Conservation (phyloP, 2,329 filamentous ascomycete species). For the Penicillium sp. region DNA sequence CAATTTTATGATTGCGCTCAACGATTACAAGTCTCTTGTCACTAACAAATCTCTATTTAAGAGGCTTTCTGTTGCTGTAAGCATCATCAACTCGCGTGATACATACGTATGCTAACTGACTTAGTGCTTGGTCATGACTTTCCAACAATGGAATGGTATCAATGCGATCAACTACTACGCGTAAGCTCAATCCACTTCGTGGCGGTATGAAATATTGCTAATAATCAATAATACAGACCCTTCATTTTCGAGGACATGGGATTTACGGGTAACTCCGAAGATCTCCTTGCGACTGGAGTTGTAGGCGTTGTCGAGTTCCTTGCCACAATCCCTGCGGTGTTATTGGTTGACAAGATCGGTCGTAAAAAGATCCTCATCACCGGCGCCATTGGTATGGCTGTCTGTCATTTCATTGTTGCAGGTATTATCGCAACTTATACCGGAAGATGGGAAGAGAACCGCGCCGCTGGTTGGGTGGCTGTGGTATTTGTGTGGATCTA, state of each 20-base stretch:
- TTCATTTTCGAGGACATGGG: constrained; percentile 28
- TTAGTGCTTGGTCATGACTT: constrained; percentile 9
- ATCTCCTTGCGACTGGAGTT: constrained; percentile 31
- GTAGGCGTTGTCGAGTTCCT: constrained; percentile 31
- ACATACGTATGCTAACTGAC: too few species aligned
- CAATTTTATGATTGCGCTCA: constrained; percentile 16
- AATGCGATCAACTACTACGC: constrained; percentile 17
- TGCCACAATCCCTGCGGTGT: constrained; percentile 32
- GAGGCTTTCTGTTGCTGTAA: constrained; percentile 48
- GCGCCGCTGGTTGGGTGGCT: constrained; percentile 66
- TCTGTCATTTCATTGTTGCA: constrained; percentile 69
- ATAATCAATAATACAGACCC: background rate
- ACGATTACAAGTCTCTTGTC: constrained; percentile 11
- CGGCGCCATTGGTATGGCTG: constrained; percentile 66
- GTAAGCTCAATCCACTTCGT: background rate
- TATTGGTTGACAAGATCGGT: constrained; percentile 35
- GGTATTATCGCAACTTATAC: constrained; percentile 64
- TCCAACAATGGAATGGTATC: constrained; percentile 16
- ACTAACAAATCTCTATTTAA: constrained; percentile 47
- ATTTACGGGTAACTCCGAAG: constrained; percentile 26
- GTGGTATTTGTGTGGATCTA: constrained; percentile 64
- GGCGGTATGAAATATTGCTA: background rate
- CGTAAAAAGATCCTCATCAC: constrained; percentile 33
- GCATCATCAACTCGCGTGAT: background rate
- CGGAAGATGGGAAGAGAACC: constrained; percentile 57